Evolutionary conservation across 1,284 basidiomycete genomes (phyloP).

Genomic region (Stereum hirsutum): DNA sequence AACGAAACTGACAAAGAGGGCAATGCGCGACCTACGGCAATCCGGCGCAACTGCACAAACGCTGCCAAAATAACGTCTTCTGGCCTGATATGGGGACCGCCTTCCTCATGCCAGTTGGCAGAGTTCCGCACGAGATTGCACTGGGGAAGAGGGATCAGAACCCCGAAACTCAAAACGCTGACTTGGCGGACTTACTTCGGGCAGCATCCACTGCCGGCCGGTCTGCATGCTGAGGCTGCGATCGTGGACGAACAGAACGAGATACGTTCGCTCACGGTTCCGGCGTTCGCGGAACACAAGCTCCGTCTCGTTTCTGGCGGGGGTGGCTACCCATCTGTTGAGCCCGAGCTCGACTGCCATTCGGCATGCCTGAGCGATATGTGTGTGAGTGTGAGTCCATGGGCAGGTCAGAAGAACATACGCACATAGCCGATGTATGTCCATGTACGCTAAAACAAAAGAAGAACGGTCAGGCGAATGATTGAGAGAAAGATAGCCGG

Average conservation of each 20-base stretch:
- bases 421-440: constrained; percentile 75
- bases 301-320: constrained; percentile 48
- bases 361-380: constrained; percentile 53
- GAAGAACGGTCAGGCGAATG: constrained; percentile 1
- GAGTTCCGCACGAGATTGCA: constrained; percentile 65
- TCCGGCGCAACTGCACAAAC: constrained; percentile 64
- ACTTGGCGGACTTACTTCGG: constrained; percentile 41
- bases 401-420: constrained; percentile 7
- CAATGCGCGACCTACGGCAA: constrained; percentile 62
- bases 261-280: constrained; percentile 74
- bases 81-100: constrained; percentile 44
- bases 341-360: constrained; percentile 77
- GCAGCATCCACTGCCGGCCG: constrained; percentile 77
- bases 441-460: constrained; percentile 56
- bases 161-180: constrained; percentile 1
- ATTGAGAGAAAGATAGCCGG: constrained; percentile 5
- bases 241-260: constrained; percentile 77
- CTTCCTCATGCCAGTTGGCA: constrained; percentile 58
- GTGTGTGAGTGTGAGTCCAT: constrained; percentile 7
- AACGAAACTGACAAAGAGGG: constrained; percentile 5
- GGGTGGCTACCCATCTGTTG: constrained; percentile 52
- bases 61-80: constrained; percentile 74
- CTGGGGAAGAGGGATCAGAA: constrained; percentile 12
- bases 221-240: constrained; percentile 77
- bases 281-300: constrained; percentile 62